A percentile compares a stretch with the other conserved stretches of the same genome.
These are phyloP conservation scores for Wickerhamomyces sp. DNA, from an alignment of 1,139 yeast genomes.

Conservation along the genomic window DNA sequence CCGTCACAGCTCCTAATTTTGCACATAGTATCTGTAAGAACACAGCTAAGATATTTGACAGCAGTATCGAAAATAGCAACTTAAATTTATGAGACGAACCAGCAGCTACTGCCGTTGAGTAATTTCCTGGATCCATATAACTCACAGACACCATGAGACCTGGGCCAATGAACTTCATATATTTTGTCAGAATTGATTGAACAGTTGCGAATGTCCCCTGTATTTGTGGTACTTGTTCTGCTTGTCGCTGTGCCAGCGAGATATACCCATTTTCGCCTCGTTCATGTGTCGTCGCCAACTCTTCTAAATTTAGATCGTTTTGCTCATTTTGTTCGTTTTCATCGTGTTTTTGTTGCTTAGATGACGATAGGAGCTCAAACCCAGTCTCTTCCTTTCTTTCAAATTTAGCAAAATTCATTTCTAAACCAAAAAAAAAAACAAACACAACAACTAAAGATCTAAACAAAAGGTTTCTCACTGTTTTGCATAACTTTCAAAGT, in stretches of 20 bases:
- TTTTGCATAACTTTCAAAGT: too few species aligned
- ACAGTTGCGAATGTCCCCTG: neutral
- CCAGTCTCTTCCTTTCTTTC: neutral
- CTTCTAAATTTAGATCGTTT: neutral
- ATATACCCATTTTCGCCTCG: neutral
- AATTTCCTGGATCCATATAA: conserved; percentile 81
- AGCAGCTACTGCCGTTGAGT: conserved; percentile 74
- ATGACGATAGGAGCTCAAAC: neutral
- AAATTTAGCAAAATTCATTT: conserved; percentile 2
- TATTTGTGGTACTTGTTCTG: neutral
- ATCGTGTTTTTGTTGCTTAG: neutral
- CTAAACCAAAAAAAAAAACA: too few species aligned
- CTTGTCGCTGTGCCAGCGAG: neutral
- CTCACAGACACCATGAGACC: conserved; percentile 76
- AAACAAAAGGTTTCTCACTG: too few species aligned
- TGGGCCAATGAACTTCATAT: conserved; percentile 67
- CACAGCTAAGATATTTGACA: conserved; percentile 70
- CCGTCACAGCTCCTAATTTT: conserved; percentile 74
- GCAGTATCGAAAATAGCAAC: conserved; percentile 55
- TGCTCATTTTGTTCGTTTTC: neutral
- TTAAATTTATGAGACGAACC: conserved; percentile 71
- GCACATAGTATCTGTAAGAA: conserved; percentile 68
- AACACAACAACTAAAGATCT: too few species aligned
- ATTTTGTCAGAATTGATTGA: conserved; percentile 34
- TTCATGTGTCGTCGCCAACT: too few species aligned